These are phyloP conservation scores for Lipomyces japonicus DNA, from an alignment of 805 yeast species.

Conservation along the genomic window DNA sequence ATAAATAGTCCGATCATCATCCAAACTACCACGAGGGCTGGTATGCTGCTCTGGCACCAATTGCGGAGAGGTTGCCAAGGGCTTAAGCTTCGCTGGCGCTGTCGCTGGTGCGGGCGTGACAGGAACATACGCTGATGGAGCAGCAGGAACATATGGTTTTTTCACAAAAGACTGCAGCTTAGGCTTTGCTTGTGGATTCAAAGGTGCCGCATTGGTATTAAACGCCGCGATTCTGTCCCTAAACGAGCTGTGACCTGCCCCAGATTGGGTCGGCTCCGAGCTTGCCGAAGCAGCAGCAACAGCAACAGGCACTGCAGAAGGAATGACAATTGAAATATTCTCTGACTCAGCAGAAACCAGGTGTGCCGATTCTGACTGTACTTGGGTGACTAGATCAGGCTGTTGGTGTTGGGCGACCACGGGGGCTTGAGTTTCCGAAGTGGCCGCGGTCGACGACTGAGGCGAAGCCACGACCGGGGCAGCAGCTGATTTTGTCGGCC, in stretches of 20 bases:
- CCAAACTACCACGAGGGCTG: slow-evolving; percentile 12
- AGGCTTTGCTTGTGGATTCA: slow-evolving; percentile 40
- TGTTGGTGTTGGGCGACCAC: background rate
- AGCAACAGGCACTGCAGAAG: background rate
- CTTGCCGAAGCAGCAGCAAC: background rate
- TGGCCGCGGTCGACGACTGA: background rate
- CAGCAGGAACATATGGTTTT: slow-evolving; percentile 56
- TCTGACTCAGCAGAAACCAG: slow-evolving; percentile 1
- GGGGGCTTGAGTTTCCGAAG: background rate
- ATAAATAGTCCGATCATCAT: background rate
- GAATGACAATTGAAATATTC: background rate
- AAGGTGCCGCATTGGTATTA: slow-evolving; percentile 44
- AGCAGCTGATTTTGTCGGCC: slow-evolving; percentile 2
- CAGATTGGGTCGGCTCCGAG: background rate
- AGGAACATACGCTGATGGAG: slow-evolving; percentile 42
- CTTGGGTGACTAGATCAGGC: background rate
- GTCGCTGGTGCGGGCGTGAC: slow-evolving; percentile 23
- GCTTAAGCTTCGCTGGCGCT: slow-evolving; percentile 9
- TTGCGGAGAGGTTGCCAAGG: background rate
- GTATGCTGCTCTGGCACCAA: background rate
- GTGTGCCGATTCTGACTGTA: background rate
- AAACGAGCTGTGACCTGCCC: slow-evolving; percentile 36
- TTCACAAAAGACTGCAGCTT: slow-evolving; percentile 49
- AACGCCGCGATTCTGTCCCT: slow-evolving; percentile 51
- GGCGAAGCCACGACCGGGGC: background rate